Percentiles rank a stretch among this genome's conserved stretches.
These are phyloP conservation scores for Lithocarpus polystachyus DNA, from an alignment of 306 rosid species.

Conservation along the genomic window DNA sequence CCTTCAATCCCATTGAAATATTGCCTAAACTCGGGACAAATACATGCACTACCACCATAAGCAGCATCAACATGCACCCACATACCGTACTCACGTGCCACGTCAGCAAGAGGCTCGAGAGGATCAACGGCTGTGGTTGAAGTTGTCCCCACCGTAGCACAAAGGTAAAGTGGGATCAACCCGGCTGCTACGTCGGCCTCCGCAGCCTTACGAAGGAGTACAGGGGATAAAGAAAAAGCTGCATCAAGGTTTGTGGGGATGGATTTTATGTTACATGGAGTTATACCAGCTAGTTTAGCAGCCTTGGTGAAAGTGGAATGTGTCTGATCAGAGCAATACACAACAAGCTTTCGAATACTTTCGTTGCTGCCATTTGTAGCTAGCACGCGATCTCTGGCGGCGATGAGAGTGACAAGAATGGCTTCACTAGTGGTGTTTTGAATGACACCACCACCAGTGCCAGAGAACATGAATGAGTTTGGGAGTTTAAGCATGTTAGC, in stretches of 20 bases:
- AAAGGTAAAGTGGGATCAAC: conserved; percentile 52
- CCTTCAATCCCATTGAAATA: conserved; percentile 43
- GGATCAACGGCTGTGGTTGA: conserved; percentile 55
- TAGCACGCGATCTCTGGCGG: conserved; percentile 46
- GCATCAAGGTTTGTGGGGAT: conserved; percentile 25
- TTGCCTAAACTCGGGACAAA: conserved; percentile 61
- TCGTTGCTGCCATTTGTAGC: not conserved
- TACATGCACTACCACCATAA: conserved; percentile 53
- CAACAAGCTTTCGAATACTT: conserved; percentile 36
- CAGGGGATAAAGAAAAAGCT: conserved; percentile 37
- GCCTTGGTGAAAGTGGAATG: conserved; percentile 53
- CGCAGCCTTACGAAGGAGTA: conserved; percentile 11
- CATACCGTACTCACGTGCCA: conserved; percentile 36
- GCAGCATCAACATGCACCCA: conserved; percentile 80
- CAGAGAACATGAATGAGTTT: conserved; percentile 31
- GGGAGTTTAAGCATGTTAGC: conserved; percentile 47
- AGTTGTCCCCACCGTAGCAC: conserved; percentile 57
- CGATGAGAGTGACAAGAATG: conserved; percentile 51
- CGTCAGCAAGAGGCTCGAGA: conserved; percentile 31
- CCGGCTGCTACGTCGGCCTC: conserved; percentile 39
- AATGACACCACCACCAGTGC: conserved; percentile 51
- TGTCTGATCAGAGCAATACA: conserved; percentile 65
- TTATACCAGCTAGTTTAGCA: conserved; percentile 49
- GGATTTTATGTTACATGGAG: conserved; percentile 27
- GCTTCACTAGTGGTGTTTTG: conserved; percentile 60